Evolutionary conservation across 179 eudicot species (phyloP).

Genomic region (Drosera spatulata): DNA sequence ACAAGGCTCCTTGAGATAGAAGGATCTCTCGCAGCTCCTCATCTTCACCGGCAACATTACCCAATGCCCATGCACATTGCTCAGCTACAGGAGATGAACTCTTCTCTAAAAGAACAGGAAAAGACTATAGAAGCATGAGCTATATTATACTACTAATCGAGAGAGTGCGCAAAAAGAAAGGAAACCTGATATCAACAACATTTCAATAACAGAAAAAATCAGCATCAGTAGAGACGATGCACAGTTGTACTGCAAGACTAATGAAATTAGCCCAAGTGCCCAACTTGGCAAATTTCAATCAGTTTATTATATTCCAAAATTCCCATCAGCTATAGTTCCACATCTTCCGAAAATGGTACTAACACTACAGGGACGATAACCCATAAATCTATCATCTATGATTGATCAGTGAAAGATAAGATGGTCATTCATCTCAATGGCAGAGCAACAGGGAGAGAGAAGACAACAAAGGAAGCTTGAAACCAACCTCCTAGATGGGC

Average conservation of each 20-base stretch:
- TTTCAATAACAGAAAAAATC: too few relatives aligned
- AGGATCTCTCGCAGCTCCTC: slow-evolving; percentile 79
- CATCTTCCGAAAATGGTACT: too few relatives aligned
- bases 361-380: too few relatives aligned
- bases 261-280: too few relatives aligned
- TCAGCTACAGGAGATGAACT: slow-evolving; percentile 82
- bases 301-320: too few relatives aligned
- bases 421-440: neutral
- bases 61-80: slow-evolving; percentile 99
- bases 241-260: too few relatives aligned
- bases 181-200: neutral
- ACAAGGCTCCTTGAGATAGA: slow-evolving; percentile 83
- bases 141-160: neutral
- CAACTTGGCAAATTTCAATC: too few relatives aligned
- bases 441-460: neutral
- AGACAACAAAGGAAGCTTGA: neutral
- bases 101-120: slow-evolving; percentile 37
- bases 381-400: too few relatives aligned
- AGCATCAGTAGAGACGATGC: too few relatives aligned
- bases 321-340: too few relatives aligned
- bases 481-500: slow-evolving; percentile 93
- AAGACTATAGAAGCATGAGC: neutral
- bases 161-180: neutral
- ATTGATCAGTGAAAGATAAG: neutral
- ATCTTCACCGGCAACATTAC: slow-evolving; percentile 99